phyloP scores from a whole-genome alignment of 2,329 filamentous ascomycete genomes.

The Neonectria sp. region DNA sequence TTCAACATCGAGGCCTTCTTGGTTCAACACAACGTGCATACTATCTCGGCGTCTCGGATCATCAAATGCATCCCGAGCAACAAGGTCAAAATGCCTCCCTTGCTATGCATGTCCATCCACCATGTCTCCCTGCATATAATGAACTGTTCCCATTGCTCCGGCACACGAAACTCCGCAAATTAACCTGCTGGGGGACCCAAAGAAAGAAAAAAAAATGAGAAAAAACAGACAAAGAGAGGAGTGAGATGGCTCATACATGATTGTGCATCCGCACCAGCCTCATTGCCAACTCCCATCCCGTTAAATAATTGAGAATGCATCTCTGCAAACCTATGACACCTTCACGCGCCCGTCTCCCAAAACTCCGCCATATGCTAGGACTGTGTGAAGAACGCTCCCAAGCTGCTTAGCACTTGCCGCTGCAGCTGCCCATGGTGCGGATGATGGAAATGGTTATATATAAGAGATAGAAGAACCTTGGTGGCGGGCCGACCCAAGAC shows the following conservation, averaged over 20 bases:
- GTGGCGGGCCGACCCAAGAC: conserved; percentile 25
- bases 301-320: conserved; percentile 36
- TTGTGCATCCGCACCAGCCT: conserved; percentile 33
- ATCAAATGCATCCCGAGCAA: conserved; percentile 24
- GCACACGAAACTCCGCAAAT: conserved; percentile 30
- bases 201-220: conserved; percentile 36
- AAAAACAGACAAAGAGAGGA: conserved; percentile 28
- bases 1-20: conserved; percentile 12
- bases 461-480: conserved; percentile 41
- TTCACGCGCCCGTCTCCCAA: conserved; percentile 45
- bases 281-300: conserved; percentile 36
- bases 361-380: conserved; percentile 56
- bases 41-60: conserved; percentile 18
- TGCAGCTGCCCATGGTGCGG: conserved; percentile 34
- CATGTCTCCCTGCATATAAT: conserved; percentile 30
- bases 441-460: conserved; percentile 39
- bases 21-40: conserved; percentile 13
- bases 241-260: conserved; percentile 34
- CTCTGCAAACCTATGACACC: conserved; percentile 42
- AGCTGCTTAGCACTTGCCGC: conserved; percentile 38
- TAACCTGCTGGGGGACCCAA: conserved; percentile 32
- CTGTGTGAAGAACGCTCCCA: conserved; percentile 45
- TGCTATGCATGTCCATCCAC: conserved; percentile 35
- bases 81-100: conserved; percentile 30
- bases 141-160: conserved; percentile 41